Percentiles rank a stretch among this genome's conserved stretches.
These are phyloP conservation scores for Pochonia chlamydosporia DNA, from an alignment of 2,329 filamentous ascomycete species.

Conservation along the genomic window DNA sequence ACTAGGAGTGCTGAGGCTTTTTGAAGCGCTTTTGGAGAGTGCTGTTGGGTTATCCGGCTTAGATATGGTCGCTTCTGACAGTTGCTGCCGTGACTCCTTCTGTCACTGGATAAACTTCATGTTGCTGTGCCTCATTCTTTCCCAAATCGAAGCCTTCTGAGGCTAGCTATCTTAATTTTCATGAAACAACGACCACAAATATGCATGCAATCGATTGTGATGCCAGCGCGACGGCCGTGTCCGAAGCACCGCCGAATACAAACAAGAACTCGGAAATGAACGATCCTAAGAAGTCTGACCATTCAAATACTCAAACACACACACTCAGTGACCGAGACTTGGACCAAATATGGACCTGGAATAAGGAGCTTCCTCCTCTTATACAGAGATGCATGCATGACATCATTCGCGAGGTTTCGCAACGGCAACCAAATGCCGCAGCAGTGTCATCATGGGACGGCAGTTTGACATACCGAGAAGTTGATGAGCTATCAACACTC, in stretches of 20 bases:
- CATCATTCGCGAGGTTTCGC: slow-evolving; percentile 34
- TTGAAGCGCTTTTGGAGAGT: neutral
- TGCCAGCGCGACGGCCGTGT: neutral
- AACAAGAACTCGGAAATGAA: neutral
- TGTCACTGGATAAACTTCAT: neutral
- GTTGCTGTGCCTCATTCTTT: neutral
- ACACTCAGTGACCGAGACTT: slow-evolving; percentile 24
- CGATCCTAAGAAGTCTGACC: neutral
- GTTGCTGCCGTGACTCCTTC: neutral
- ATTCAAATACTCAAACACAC: neutral
- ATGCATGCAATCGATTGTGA: neutral
- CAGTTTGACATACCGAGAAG: slow-evolving; percentile 37
- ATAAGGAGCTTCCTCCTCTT: slow-evolving; percentile 32
- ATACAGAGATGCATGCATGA: slow-evolving; percentile 41
- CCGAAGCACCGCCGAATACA: neutral
- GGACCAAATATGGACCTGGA: slow-evolving; percentile 41
- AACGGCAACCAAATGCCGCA: slow-evolving; percentile 27
- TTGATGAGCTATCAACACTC: slow-evolving; percentile 35
- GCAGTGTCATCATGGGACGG: slow-evolving; percentile 48
- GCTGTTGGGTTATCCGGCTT: neutral
- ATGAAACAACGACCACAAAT: neutral
- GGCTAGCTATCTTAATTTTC: no score
- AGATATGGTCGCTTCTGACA: neutral
- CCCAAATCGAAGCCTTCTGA: neutral
- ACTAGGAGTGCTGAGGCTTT: no score